Percentiles rank a stretch among this genome's conserved stretches.
Conservation (phyloP, 805 yeast genomes). For the Saccharomycopsis sp. region DNA sequence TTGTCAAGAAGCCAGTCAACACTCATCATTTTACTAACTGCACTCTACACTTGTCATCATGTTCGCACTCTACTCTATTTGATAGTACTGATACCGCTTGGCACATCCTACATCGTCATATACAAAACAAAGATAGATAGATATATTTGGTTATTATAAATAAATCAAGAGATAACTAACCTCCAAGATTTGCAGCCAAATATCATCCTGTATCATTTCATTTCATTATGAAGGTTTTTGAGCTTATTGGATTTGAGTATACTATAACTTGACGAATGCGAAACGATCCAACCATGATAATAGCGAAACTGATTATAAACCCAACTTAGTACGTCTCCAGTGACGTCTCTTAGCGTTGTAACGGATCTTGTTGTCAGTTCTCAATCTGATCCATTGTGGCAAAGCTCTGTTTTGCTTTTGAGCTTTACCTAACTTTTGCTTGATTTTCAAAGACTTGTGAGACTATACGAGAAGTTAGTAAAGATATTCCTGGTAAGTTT, state of each 20-base stretch:
- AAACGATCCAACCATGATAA: conserved; percentile 4
- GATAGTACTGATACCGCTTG: not conserved
- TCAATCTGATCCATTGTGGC: conserved; percentile 99
- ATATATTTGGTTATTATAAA: no score
- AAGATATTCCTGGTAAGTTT: not conserved
- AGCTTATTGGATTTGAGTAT: no score
- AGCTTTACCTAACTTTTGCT: conserved; percentile 99
- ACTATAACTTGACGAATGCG: conserved; percentile 18
- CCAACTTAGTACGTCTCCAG: conserved; percentile 99
- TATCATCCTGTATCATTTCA: no score
- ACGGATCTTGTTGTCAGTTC: conserved; percentile 96
- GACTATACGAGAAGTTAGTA: conserved; percentile 41
- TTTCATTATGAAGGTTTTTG: no score
- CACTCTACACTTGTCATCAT: not conserved
- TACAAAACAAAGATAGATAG: no score
- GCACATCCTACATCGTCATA: no score
- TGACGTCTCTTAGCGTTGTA: conserved; percentile 99
- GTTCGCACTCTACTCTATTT: no score
- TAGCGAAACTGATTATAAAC: conserved; percentile 58
- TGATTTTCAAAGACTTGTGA: conserved; percentile 92
- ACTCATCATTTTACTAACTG: not conserved
- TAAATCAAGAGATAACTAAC: no score
- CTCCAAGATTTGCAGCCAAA: no score
- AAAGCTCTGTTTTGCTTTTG: conserved; percentile 98
- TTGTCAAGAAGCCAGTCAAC: not conserved